Evolutionary conservation across 202 grass and related monocot genomes (phyloP).

Genomic region (Bolboschoenoplectus hybrid): DNA sequence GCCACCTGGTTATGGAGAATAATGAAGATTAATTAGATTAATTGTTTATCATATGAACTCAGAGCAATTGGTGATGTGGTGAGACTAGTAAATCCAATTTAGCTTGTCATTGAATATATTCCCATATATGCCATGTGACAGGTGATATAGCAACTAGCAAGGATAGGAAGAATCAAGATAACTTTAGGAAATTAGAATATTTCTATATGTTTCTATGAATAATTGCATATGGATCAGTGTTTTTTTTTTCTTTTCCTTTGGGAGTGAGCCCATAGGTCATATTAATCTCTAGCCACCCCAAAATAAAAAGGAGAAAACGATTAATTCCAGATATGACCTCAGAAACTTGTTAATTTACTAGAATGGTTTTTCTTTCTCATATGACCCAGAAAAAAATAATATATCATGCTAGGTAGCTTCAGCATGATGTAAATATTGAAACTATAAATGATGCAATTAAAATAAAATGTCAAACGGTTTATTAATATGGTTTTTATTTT

Average conservation of each 20-base stretch:
- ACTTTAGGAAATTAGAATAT: neutral
- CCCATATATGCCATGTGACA: neutral
- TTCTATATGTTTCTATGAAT: slow-evolving; percentile 12
- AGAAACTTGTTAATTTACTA: neutral
- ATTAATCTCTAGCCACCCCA: neutral
- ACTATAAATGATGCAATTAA: neutral
- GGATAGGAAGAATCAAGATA: slow-evolving; percentile 1
- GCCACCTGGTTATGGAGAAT: slow-evolving; percentile 47
- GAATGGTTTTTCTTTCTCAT: neutral
- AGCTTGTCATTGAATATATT: neutral
- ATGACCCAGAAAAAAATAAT: neutral
- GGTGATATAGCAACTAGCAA: neutral
- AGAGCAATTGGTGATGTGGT: neutral
- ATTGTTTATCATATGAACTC: neutral
- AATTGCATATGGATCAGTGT: neutral
- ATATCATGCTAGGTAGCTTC: neutral
- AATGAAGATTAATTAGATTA: neutral
- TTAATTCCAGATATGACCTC: neutral
- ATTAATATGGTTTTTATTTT: neutral
- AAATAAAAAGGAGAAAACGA: neutral
- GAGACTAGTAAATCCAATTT: neutral
- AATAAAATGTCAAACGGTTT: neutral
- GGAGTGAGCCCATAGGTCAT: neutral
- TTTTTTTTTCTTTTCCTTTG: neutral
- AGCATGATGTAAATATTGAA: neutral